These are phyloP conservation scores for Fusarium sublunatum DNA, from an alignment of 2,329 filamentous ascomycete species.

Conservation along the genomic window DNA sequence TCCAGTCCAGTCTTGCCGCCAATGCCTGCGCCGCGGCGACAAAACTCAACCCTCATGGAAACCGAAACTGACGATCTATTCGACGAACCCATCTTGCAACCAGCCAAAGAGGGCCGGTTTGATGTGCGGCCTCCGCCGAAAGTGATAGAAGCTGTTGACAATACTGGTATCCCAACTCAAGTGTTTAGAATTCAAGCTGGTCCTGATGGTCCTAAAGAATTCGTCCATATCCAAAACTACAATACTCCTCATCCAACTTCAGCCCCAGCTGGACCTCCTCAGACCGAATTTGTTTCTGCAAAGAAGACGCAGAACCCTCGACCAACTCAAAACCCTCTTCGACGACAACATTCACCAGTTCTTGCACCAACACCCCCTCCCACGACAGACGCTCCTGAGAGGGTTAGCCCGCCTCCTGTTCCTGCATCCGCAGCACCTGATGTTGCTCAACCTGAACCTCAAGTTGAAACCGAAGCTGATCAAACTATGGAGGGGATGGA, in stretches of 20 bases:
- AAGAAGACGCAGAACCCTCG: slow-evolving; percentile 24
- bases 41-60: slow-evolving; percentile 89
- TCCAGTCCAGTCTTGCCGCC: slow-evolving; percentile 83
- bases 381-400: slow-evolving; percentile 54
- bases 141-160: slow-evolving; percentile 50
- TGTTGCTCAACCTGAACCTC: slow-evolving; percentile 24
- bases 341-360: slow-evolving; percentile 40
- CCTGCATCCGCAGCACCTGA: slow-evolving; percentile 20
- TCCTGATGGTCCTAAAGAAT: slow-evolving; percentile 48
- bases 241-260: slow-evolving; percentile 47
- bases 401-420: slow-evolving; percentile 45
- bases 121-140: slow-evolving; percentile 37
- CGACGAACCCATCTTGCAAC: slow-evolving; percentile 67
- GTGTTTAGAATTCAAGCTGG: slow-evolving; percentile 56
- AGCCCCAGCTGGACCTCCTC: slow-evolving; percentile 31
- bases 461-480: slow-evolving; percentile 2
- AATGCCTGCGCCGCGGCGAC: slow-evolving; percentile 69
- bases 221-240: slow-evolving; percentile 52
- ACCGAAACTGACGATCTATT: slow-evolving; percentile 77
- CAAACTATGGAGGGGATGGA: slow-evolving; percentile 17
- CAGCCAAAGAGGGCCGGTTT: slow-evolving; percentile 51
- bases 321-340: slow-evolving; percentile 22
- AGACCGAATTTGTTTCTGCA: slow-evolving; percentile 39
- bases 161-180: slow-evolving; percentile 55
- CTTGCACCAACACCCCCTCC: slow-evolving; percentile 54